These are phyloP conservation scores for Calonectria multiphialidica DNA, from an alignment of 2,329 filamentous ascomycete species.

Conservation along the genomic window DNA sequence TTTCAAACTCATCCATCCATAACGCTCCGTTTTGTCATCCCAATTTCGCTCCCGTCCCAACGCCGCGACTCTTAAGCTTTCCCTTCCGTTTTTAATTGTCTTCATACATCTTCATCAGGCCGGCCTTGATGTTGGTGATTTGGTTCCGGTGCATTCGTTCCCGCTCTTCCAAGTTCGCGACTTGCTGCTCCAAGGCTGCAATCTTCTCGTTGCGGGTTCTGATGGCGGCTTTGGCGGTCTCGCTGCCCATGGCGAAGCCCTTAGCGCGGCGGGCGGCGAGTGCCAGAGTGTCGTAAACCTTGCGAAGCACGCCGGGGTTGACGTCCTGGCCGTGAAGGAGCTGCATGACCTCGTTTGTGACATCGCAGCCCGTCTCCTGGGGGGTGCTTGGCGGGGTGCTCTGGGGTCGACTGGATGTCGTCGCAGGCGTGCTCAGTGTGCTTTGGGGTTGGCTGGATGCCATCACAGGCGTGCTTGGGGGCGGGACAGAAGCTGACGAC, in stretches of 20 bases:
- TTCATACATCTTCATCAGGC: conserved; percentile 52
- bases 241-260: conserved; percentile 74
- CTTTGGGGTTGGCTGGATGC: conserved; percentile 5
- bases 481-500: conserved; percentile 22
- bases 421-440: conserved; percentile 27
- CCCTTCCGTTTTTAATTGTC: conserved; percentile 36
- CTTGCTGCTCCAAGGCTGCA: conserved; percentile 50
- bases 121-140: conserved; percentile 53
- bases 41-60: too few species aligned
- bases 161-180: conserved; percentile 55
- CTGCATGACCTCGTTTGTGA: conserved; percentile 61
- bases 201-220: conserved; percentile 69
- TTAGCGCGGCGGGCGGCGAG: conserved; percentile 68
- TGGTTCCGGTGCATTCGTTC: conserved; percentile 46
- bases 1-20: neutral
- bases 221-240: conserved; percentile 72
- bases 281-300: conserved; percentile 60
- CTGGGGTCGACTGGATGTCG: conserved; percentile 10
- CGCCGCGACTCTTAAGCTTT: too few species aligned
- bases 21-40: neutral
- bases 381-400: conserved; percentile 30
- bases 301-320: conserved; percentile 49
- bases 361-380: conserved; percentile 42
- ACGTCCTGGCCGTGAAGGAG: conserved; percentile 61
- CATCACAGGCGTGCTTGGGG: conserved; percentile 29